phyloP scores from a whole-genome alignment of 1,284 basidiomycete species.

The Pterulicium gracile region DNA sequence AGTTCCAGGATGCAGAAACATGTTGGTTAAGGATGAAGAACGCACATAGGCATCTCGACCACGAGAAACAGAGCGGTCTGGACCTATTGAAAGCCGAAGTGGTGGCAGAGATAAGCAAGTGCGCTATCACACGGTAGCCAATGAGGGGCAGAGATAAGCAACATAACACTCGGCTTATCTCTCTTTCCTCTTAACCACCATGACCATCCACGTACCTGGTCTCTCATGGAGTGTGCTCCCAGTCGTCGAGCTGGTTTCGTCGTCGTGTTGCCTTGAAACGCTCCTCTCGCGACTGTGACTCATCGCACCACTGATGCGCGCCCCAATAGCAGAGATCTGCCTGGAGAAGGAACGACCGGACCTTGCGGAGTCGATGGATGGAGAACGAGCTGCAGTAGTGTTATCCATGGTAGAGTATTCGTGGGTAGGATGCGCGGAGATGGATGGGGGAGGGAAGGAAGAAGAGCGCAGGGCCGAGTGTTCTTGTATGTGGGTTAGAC shows the following conservation, averaged over 20 bases:
- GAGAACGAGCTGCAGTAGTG: too few species aligned
- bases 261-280: not conserved
- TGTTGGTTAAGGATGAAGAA: not conserved
- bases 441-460: too few species aligned
- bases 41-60: not conserved
- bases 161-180: not conserved
- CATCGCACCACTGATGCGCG: not conserved
- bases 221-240: not conserved
- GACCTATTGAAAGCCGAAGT: not conserved
- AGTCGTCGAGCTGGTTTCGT: not conserved
- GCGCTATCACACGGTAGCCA: not conserved
- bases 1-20: not conserved
- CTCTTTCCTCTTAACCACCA: not conserved
- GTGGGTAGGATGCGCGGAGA: too few species aligned
- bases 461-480: too few species aligned
- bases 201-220: not conserved
- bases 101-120: not conserved
- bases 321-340: not conserved
- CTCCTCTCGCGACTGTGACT: not conserved
- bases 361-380: not conserved
- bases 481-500: too few species aligned
- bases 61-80: slow-evolving; percentile 1
- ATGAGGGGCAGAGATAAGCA: not conserved
- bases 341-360: not conserved
- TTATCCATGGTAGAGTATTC: too few species aligned